Evolutionary conservation across 2,329 filamentous ascomycete species (phyloP).

Genomic region (Trichoderma sp.): DNA sequence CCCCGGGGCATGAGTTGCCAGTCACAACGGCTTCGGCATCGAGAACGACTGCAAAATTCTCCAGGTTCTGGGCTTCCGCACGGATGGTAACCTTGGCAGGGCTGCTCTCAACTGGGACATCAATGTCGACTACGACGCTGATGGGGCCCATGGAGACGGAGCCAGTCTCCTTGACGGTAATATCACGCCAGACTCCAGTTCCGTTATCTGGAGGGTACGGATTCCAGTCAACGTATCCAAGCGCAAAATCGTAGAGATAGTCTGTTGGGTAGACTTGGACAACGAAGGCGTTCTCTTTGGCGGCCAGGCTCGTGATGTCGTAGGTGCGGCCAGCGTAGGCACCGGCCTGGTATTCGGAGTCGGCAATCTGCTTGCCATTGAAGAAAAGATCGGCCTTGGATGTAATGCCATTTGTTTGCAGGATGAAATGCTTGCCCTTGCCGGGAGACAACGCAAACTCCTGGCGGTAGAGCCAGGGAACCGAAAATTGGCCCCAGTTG

Average conservation of each 20-base stretch:
- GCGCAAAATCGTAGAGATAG: conserved; percentile 56
- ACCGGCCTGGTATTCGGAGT: conserved; percentile 48
- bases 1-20: conserved; percentile 30
- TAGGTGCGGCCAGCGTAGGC: conserved; percentile 55
- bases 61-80: conserved; percentile 39
- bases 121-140: conserved; percentile 44
- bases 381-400: conserved; percentile 59
- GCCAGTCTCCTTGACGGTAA: conserved; percentile 54
- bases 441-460: conserved; percentile 43
- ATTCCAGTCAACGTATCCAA: conserved; percentile 36
- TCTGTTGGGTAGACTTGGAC: conserved; percentile 56
- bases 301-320: conserved; percentile 48
- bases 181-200: conserved; percentile 59
- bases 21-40: conserved; percentile 34
- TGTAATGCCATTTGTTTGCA: conserved; percentile 58
- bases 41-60: conserved; percentile 38
- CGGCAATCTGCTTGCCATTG: conserved; percentile 52
- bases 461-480: conserved; percentile 58
- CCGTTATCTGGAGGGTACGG: conserved; percentile 56
- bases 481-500: conserved; percentile 45
- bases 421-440: conserved; percentile 43
- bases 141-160: conserved; percentile 44
- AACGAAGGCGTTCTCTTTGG: conserved; percentile 47
- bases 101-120: conserved; percentile 20
- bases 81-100: conserved; percentile 39